phyloP scores from a whole-genome alignment of 129 eudicot genomes.

The Heracleum sosnowskyi region DNA sequence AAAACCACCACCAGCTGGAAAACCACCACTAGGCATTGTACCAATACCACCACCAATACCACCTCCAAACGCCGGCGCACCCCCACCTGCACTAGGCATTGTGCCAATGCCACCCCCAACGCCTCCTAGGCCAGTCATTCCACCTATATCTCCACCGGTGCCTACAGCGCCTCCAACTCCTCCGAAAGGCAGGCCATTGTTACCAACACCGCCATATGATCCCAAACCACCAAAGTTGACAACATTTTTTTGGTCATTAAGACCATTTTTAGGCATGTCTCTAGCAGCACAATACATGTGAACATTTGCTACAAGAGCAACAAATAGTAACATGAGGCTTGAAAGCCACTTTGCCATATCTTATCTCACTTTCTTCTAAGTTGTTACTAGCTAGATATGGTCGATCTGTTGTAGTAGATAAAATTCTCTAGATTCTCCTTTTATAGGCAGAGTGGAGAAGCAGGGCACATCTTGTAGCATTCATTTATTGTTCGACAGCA shows the following conservation, averaged over 20 bases:
- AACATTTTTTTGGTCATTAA: conserved; percentile 6
- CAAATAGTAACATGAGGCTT: conserved; percentile 4
- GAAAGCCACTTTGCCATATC: not conserved
- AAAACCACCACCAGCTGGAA: not conserved
- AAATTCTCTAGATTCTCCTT: not conserved
- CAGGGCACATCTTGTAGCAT: not conserved
- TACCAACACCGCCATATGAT: not conserved
- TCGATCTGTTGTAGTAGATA: not conserved
- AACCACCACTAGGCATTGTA: not conserved
- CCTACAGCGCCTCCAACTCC: conserved; percentile 5
- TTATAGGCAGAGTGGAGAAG: not conserved
- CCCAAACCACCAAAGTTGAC: conserved; percentile 3
- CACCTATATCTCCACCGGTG: not conserved
- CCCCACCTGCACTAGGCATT: not conserved
- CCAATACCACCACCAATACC: conserved; percentile 8
- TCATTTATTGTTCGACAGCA: not conserved
- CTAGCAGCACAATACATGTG: conserved; percentile 1
- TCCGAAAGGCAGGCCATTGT: conserved; percentile 8
- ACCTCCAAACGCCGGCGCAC: not conserved
- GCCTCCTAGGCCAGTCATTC: not conserved
- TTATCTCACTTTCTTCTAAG: not conserved
- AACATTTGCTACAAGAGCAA: not conserved
- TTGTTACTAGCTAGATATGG: not conserved
- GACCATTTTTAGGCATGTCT: not conserved
- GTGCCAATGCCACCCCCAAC: conserved; percentile 5